Evolutionary conservation across 768 basidiomycete genomes (phyloP).

Genomic region (Ramaria sp.): DNA sequence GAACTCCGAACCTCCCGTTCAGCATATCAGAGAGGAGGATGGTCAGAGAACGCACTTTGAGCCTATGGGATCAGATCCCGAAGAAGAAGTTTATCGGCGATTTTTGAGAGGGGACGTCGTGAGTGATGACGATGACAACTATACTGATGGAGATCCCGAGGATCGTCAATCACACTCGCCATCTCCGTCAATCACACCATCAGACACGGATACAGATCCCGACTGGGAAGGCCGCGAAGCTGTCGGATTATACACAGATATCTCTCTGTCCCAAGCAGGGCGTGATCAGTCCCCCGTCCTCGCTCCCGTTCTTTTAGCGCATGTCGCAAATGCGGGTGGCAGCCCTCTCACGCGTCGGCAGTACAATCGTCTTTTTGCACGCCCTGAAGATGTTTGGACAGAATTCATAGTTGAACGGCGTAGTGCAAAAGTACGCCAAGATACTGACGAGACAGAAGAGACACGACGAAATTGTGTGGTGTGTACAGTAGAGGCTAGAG

Average conservation of each 20-base stretch:
- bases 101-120: constrained; percentile 52
- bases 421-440: constrained; percentile 11
- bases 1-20: neutral
- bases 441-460: constrained; percentile 13
- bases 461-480: constrained; percentile 45
- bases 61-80: constrained; percentile 11
- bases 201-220: constrained; percentile 18
- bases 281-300: constrained; percentile 19
- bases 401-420: constrained; percentile 22
- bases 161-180: constrained; percentile 16
- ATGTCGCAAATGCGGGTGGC: constrained; percentile 32
- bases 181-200: constrained; percentile 14
- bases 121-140: constrained; percentile 37
- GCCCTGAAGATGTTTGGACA: constrained; percentile 18
- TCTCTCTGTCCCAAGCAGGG: constrained; percentile 20
- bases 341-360: constrained; percentile 39
- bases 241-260: constrained; percentile 41
- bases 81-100: constrained; percentile 36
- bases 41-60: neutral
- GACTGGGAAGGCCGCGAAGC: constrained; percentile 34
- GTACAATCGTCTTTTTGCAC: constrained; percentile 29
- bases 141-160: constrained; percentile 8
- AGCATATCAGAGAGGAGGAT: neutral
- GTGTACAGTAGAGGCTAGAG: constrained; percentile 54
- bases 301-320: constrained; percentile 41